Base-by-base conservation (phyloP, 768 basidiomycete species). In the Naganishia vishniacii region DNA sequence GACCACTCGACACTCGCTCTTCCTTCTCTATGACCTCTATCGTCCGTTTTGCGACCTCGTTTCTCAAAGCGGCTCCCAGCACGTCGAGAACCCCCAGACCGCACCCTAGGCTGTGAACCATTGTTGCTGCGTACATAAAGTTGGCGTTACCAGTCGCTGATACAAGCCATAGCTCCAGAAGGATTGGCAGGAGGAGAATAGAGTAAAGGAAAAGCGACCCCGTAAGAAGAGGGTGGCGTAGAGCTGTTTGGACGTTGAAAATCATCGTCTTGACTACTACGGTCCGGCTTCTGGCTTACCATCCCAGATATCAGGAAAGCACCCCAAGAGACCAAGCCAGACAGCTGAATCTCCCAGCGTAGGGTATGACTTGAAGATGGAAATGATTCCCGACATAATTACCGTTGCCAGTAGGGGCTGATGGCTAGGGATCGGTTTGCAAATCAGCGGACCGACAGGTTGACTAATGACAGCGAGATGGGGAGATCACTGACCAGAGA, bases 121-220 rank as follows among this genome's bases (percentile, higher is more conserved):
- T 81, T 1, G 92, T 97, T 3, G 88, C 86, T 0, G 95, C 95
- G 71, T 98, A 99, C 79, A 89, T 97, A 79, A 99, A 99, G 76
- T 98, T 98, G 48, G 94, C 92, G 72, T 99, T 98, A 2, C 91
- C 95, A 5, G 91, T 89, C 1, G 91, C 92, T 62, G 91, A 87
- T 9, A 81, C 81, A 6, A 97, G 83, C 94, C 95, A 99, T 1
- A 98, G 80, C 65, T 89, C 83, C 72, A 94, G 86, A 77, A 98
- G 93, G 31, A 95, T 81, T 0, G 94, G 94, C 64, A 97, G 82
- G 23, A 98, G 85, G 20, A 91, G 81, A 0, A 86, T 82, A 2
- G 93, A 85, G 71, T 95, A 91, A 4, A 89, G 79, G 68, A 94
- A 88, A 11, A 93, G 82, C 47, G 91, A 83, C 4, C 84, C 79